phyloP scores from a whole-genome alignment of 2,329 filamentous ascomycete species.

The Cladosporium sp. region DNA sequence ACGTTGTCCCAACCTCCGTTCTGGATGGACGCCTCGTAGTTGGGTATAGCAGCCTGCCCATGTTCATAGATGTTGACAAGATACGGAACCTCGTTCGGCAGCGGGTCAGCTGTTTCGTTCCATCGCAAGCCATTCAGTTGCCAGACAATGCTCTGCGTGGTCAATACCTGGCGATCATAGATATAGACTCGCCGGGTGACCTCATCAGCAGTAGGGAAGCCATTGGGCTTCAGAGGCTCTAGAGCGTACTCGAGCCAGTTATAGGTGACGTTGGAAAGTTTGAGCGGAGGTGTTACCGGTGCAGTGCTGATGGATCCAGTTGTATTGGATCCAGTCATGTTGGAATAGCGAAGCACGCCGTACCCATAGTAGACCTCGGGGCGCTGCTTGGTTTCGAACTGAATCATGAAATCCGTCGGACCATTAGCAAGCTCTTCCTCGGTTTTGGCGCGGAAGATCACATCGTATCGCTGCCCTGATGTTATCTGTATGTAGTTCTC shows the following conservation, averaged over 20 bases:
- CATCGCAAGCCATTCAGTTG: conserved; percentile 20
- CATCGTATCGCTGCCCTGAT: conserved; percentile 58
- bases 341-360: conserved; percentile 46
- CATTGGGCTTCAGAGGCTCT: conserved; percentile 28
- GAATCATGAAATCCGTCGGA: conserved; percentile 40
- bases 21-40: conserved; percentile 48
- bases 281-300: conserved; percentile 25
- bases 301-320: conserved; percentile 14
- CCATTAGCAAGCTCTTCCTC: conserved; percentile 37
- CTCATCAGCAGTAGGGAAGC: conserved; percentile 31
- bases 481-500: conserved; percentile 53
- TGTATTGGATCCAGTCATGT: conserved; percentile 2
- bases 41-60: conserved; percentile 45
- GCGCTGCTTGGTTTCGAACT: conserved; percentile 50
- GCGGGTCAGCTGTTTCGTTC: conserved; percentile 18
- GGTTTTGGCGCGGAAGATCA: conserved; percentile 52
- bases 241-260: conserved; percentile 38
- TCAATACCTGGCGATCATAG: conserved; percentile 22
- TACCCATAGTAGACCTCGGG: conserved; percentile 45
- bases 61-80: conserved; percentile 51
- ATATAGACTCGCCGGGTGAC: conserved; percentile 34
- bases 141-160: conserved; percentile 6
- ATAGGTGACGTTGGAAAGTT: conserved; percentile 26
- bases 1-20: conserved; percentile 53
- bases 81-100: conserved; percentile 37